Evolutionary conservation across 257 asterid genomes (phyloP), one percentile per base, ranked within the genome.

Genomic region (Nicotiana obtusifolia): DNA sequence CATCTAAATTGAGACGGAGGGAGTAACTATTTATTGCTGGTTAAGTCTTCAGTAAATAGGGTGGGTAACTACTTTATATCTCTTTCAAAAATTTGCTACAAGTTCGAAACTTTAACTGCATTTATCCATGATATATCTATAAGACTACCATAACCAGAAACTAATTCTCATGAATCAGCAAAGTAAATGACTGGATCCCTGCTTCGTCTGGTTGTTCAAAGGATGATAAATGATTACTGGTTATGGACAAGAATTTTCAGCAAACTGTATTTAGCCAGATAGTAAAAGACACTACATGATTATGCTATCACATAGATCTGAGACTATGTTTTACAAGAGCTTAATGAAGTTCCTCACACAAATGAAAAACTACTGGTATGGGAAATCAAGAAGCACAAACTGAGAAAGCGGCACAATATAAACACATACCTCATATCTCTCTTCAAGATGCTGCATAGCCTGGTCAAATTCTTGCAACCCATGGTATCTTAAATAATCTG

Each of bases 361-460:
- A 26, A 8, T 75, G 79, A 49, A 3, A 13, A 47, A 71, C 60
- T 47, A 73, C 61, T 73, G 20, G 75, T 5, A 80, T 4, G 59
- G 17, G 77, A 15, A 16, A 81, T 28, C 71, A 76, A 20, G 16
- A 75, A 28, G 75, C 75, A 64, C 71, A 64, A 80, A 54, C 82
- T 56, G 82, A 24, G 30, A 77, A 84, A 31, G 61, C 49, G 77
- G 85, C 20, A 28, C 6, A 82, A 44, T 47, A 83, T 35, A 71
- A 84, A 78, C 76, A 87, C 95, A 11, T 92, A 95, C 99, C 68
- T 94, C 88, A 81, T 95, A 92, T 81, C 81, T 86, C 86, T 91
- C 98, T 93, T 94, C 99, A 86, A 94, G 92, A 84, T 94, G 91
- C 83, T 95, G 99, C 97, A 95, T 93, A 73, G 97, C 98, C 87